Percentiles rank a stretch among this genome's conserved stretches.
phyloP scores from a whole-genome alignment of 1,139 yeast genomes.

The Taphrina communis region DNA sequence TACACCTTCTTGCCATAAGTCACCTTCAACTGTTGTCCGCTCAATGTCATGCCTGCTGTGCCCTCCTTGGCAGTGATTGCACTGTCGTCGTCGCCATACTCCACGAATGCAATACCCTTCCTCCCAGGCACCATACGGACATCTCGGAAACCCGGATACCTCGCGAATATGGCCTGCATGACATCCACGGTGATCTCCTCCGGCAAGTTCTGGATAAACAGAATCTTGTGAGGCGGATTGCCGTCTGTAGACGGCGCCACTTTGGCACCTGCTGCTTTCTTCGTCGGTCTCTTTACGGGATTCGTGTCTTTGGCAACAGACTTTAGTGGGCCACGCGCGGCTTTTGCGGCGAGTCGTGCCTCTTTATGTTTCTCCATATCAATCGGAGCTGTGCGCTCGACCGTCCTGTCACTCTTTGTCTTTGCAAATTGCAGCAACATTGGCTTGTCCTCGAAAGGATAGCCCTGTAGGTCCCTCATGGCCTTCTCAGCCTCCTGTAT shows the following conservation, averaged over 20 bases:
- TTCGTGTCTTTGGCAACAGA: constrained; percentile 46
- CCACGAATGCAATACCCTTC: constrained; percentile 74
- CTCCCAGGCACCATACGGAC: constrained; percentile 70
- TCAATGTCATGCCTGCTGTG: constrained; percentile 53
- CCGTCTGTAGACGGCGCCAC: constrained; percentile 50
- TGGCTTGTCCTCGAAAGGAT: constrained; percentile 61
- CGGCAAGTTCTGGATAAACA: constrained; percentile 73
- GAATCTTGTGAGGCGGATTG: constrained; percentile 70
- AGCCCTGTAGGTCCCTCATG: constrained; percentile 55
- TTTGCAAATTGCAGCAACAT: constrained; percentile 57
- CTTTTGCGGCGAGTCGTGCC: constrained; percentile 45
- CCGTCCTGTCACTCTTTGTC: constrained; percentile 59
- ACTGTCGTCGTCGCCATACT: constrained; percentile 64
- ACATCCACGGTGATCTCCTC: constrained; percentile 53
- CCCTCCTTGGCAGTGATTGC: constrained; percentile 58
- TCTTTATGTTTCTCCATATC: constrained; percentile 42
- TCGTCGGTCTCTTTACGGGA: constrained; percentile 46
- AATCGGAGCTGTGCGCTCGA: constrained; percentile 50
- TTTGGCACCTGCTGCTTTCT: constrained; percentile 47
- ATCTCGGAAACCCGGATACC: constrained; percentile 65
- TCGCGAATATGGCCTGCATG: constrained; percentile 58
- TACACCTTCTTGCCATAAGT: constrained; percentile 53
- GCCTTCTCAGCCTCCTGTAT: constrained; percentile 60
- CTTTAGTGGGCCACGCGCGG: constrained; percentile 47
- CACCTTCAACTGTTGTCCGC: constrained; percentile 54